Evolutionary conservation across 805 yeast genomes (phyloP).

Genomic region (Pichia nanzhaoensis): DNA sequence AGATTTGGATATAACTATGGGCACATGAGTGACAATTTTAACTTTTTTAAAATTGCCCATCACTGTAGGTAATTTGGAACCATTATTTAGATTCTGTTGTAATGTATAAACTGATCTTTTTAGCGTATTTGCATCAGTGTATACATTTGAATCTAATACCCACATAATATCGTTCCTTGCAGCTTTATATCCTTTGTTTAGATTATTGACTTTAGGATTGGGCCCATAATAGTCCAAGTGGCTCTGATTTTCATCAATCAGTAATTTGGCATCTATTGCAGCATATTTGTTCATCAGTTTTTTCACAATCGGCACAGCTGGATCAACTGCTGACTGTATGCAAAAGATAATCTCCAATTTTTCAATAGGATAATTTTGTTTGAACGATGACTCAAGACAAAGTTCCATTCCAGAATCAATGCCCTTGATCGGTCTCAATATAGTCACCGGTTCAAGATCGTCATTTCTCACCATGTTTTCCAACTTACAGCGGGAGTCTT

Average conservation of each 20-base stretch:
- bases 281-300: slow-evolving; percentile 48
- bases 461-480: slow-evolving; percentile 24
- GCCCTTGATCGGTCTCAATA: slow-evolving; percentile 78
- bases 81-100: slow-evolving; percentile 46
- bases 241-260: slow-evolving; percentile 39
- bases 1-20: slow-evolving; percentile 44
- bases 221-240: slow-evolving; percentile 57
- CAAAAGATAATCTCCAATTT: slow-evolving; percentile 70
- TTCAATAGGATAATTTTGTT: slow-evolving; percentile 56
- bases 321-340: slow-evolving; percentile 56
- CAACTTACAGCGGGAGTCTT: slow-evolving; percentile 12
- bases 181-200: slow-evolving; percentile 67
- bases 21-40: slow-evolving; percentile 75
- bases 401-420: slow-evolving; percentile 66
- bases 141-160: slow-evolving; percentile 82
- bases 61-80: slow-evolving; percentile 24
- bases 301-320: slow-evolving; percentile 53
- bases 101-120: slow-evolving; percentile 53
- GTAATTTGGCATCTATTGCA: slow-evolving; percentile 47
- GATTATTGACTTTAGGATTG: slow-evolving; percentile 82
- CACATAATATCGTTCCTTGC: slow-evolving; percentile 73
- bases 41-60: slow-evolving; percentile 34
- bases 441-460: slow-evolving; percentile 61
- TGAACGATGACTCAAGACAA: slow-evolving; percentile 62
- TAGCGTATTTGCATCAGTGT: slow-evolving; percentile 62